Conservation (phyloP, 768 basidiomycete species). For the Cystofilobasidium macerans region DNA sequence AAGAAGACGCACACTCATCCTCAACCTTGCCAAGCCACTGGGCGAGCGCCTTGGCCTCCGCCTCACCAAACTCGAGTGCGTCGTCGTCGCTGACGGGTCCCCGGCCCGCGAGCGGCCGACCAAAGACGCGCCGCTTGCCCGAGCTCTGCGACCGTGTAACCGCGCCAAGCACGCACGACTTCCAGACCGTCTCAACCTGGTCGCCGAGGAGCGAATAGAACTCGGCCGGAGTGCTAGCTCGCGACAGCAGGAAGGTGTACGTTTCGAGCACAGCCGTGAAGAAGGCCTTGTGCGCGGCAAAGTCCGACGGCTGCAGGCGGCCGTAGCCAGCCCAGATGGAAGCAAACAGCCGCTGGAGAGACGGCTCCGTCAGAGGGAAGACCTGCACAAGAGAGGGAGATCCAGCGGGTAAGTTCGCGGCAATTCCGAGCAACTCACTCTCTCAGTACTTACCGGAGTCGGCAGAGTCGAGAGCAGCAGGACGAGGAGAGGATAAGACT, state of each 20-base stretch:
- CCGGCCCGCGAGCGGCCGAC: neutral
- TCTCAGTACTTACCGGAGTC: constrained; percentile 47
- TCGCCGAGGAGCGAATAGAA: constrained; percentile 38
- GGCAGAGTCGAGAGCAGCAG: constrained; percentile 75
- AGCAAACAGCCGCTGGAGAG: constrained; percentile 50
- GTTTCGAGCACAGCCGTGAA: constrained; percentile 61
- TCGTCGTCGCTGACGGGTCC: constrained; percentile 9
- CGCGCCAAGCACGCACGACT: constrained; percentile 33
- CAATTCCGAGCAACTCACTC: too few relatives aligned
- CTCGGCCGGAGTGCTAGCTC: constrained; percentile 15
- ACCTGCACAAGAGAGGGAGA: constrained; percentile 27
- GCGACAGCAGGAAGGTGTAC: constrained; percentile 47
- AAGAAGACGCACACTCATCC: constrained; percentile 32
- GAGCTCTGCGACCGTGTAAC: constrained; percentile 19
- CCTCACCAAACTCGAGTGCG: constrained; percentile 21
- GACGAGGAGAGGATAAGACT: constrained; percentile 72
- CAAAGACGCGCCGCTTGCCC: neutral
- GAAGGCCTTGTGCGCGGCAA: constrained; percentile 51
- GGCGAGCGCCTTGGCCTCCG: constrained; percentile 32
- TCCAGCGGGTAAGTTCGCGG: neutral
- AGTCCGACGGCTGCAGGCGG: constrained; percentile 45
- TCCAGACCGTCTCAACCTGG: constrained; percentile 37
- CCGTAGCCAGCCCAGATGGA: constrained; percentile 70
- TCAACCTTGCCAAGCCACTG: constrained; percentile 29
- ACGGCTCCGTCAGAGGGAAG: constrained; percentile 33